Base-by-base conservation (phyloP, 1,284 basidiomycete genomes). In the Malassezia vespertilionis region DNA sequence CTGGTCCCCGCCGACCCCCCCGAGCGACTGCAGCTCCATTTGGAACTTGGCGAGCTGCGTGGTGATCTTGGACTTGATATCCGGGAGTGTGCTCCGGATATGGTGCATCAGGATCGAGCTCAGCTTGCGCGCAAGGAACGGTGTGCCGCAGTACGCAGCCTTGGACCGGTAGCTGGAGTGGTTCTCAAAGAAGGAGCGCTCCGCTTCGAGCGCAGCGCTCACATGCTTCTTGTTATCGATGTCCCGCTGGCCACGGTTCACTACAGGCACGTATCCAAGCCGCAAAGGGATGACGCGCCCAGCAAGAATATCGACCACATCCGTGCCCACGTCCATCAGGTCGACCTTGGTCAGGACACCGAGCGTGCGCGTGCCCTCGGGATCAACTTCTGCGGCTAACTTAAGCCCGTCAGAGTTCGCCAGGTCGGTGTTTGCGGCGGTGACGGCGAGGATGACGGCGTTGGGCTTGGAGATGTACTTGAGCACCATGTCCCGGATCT, bases 61-160 rank as follows among this genome's bases (percentile, higher is more conserved):
- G 18, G 80, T 78, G 69, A 97, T 96, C 58, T 87, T 83, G 8
- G 81, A 79, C 76, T 96, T 96, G 77, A 96, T 96, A 71, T 96
- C 91, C 28, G 91, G 91, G 17, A 97, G 78, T 8, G 88, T 95
- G 48, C 86, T 82, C 52, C 86, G 85, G 71, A 97, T 93, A 73
- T 95, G 91, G 74, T 91, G 87, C 87, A 93, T 95, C 46, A 96
- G 80, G 69, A 96, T 90, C 84, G 87, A 84, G 73, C 96, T 97
- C 57, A 97, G 82, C 74, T 93, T 93, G 58, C 87, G 80, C 0
- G 91, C 89, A 39, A 97, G 80, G 81, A 91, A 97, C 7, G 91
- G 89, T 1, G 91, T 97, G 53, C 91, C 91, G 63, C 91, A 97
- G 74, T 89, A 97, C 63, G 88, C 83, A 7, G 86, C 80, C 74